Evolutionary conservation across 2,329 filamentous ascomycete genomes (phyloP), one percentile per base, ranked within the genome.

Genomic region (Trichoderma oligosporum): DNA sequence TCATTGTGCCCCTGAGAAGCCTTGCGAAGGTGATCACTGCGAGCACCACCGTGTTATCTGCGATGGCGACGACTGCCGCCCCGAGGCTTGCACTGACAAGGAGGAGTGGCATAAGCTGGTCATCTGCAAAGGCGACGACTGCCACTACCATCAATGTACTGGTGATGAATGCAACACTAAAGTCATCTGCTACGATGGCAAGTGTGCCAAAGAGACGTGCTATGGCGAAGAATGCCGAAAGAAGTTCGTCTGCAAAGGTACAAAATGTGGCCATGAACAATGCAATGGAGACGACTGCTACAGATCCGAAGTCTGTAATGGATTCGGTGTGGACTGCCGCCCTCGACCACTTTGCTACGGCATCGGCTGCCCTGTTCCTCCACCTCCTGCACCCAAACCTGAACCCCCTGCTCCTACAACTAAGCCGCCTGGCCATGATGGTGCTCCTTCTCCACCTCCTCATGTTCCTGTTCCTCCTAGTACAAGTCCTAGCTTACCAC

Each of bases 1-100:
- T 20, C 46, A 63, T 62, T 74, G 72, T 64, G 55, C 60, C 31
- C 65, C 62, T 29, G 67, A 68, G 57, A 60, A 63, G 61, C 64
- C 66, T 45, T 67, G 62, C 66, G 14, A 60, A 46, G 63, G 61
- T 63, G 35, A 67, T 29, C 57, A 67, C 25, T 65, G 64, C 63
- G 60, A 67, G 57, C 59, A 61, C 57, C 59, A 69, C 49, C 69
- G 70, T 11, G 65, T 71, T 58, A 63, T 70, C 63, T 74, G 71
- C 69, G 2, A 63, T 3, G 64, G 63, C 25, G 61, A 66, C 25
- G 25, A 62, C 41, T 71, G 68, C 66, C 61, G 59, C 57, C 58
- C 65, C 54, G 66, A 70, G 61, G 45, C 24, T 20, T 63, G 62
- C 60, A n/a, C 24, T 36, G 56, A 66, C 47, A 41, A 49, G n/a